Conservation (phyloP, 164 flowering plant species). For the Aristolochia fimbriata region DNA sequence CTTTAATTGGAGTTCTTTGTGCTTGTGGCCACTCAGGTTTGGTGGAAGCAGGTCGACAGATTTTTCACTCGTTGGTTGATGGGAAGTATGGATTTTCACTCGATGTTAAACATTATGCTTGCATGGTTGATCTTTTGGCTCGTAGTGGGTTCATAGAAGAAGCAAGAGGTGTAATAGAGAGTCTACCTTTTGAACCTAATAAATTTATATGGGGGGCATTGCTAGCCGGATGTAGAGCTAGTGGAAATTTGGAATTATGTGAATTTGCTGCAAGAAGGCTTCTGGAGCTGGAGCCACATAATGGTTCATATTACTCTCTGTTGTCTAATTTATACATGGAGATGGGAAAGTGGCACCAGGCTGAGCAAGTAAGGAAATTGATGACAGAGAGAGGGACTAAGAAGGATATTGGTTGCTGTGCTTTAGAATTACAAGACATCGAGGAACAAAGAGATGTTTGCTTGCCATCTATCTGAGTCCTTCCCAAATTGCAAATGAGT, state of each 20-base stretch:
- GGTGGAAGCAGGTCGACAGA: conserved; percentile 25
- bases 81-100: conserved; percentile 38
- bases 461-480: too few relatives aligned
- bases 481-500: too few relatives aligned
- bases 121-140: conserved; percentile 39
- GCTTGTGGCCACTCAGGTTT: conserved; percentile 48
- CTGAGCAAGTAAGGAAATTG: conserved; percentile 22
- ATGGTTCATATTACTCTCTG: conserved; percentile 28
- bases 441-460: background rate
- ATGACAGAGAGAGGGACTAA: conserved; percentile 37
- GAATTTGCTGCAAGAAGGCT: conserved; percentile 45
- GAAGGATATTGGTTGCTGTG: conserved; percentile 36
- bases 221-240: conserved; percentile 31
- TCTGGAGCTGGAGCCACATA: conserved; percentile 33
- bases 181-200: conserved; percentile 42
- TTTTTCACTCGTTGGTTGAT: conserved; percentile 24
- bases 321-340: conserved; percentile 45
- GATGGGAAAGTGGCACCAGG: conserved; percentile 43
- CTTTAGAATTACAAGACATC: conserved; percentile 17
- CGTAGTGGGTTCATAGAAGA: conserved; percentile 36
- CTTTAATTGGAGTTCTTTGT: conserved; percentile 26
- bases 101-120: conserved; percentile 34
- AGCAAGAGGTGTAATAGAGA: conserved; percentile 23
- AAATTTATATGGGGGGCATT: conserved; percentile 47
- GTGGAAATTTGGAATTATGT: conserved; percentile 28